Evolutionary conservation across 169 alveolate genomes (phyloP).

Genomic region (Amoebophrya sp.): DNA sequence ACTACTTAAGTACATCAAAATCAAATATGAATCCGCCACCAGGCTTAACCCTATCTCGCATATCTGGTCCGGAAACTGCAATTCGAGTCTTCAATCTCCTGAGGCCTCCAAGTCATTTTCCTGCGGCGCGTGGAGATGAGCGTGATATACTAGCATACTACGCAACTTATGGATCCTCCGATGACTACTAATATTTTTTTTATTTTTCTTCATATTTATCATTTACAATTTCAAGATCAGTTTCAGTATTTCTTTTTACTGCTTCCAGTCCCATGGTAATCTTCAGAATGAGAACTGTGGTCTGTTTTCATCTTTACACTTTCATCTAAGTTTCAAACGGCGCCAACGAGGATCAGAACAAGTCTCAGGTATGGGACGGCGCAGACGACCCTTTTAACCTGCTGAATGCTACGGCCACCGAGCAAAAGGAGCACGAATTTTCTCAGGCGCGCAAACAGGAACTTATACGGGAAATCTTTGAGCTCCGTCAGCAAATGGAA

Average conservation of each 20-base stretch:
- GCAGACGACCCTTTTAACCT: slow-evolving; percentile 1
- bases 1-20: too few relatives aligned
- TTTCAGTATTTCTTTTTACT: too few relatives aligned
- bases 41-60: neutral
- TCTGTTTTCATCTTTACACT: too few relatives aligned
- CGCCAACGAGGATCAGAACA: too few relatives aligned
- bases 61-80: neutral
- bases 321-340: too few relatives aligned
- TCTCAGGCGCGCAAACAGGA: neutral
- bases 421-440: neutral
- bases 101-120: neutral
- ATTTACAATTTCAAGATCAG: too few relatives aligned
- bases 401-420: neutral
- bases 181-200: too few relatives aligned
- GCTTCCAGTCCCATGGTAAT: too few relatives aligned
- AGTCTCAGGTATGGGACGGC: neutral
- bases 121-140: neutral
- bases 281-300: too few relatives aligned
- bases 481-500: neutral
- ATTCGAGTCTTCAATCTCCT: neutral
- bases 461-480: neutral
- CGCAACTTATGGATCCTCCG: too few relatives aligned
- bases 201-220: too few relatives aligned
- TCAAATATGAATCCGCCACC: too few relatives aligned
- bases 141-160: neutral